Evolutionary conservation across 2,329 filamentous ascomycete genomes (phyloP).

Genomic region (Xylariaceae sp.): DNA sequence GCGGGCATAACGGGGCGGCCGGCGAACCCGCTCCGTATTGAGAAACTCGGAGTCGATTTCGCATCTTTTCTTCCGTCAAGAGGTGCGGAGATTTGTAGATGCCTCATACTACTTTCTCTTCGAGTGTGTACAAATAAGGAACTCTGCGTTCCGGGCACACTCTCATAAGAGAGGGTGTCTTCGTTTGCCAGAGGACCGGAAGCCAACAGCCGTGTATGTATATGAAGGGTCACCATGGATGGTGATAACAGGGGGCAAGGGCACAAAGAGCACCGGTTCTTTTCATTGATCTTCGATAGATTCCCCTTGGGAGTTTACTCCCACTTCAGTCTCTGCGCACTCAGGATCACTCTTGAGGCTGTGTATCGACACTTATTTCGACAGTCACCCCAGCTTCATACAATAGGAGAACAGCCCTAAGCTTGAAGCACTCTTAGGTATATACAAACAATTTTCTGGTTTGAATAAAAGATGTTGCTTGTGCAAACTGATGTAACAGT

Average conservation of each 20-base stretch:
- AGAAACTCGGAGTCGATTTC: slow-evolving; percentile 17
- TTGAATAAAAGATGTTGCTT: neutral
- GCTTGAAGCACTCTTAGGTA: slow-evolving; percentile 32
- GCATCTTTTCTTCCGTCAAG: slow-evolving; percentile 20
- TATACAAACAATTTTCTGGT: slow-evolving; percentile 37
- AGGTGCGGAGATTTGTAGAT: slow-evolving; percentile 26
- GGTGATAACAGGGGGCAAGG: slow-evolving; percentile 32
- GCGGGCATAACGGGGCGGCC: slow-evolving; percentile 65
- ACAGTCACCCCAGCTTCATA: slow-evolving; percentile 37
- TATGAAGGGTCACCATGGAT: slow-evolving; percentile 36
- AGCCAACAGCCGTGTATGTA: slow-evolving; percentile 34
- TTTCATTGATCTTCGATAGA: slow-evolving; percentile 41
- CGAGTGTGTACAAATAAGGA: slow-evolving; percentile 45
- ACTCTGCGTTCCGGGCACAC: slow-evolving; percentile 23
- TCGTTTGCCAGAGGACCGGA: slow-evolving; percentile 14
- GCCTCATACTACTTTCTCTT: slow-evolving; percentile 35
- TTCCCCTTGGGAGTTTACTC: slow-evolving; percentile 37
- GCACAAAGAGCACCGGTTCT: slow-evolving; percentile 34
- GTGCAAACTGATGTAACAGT: slow-evolving; percentile 6
- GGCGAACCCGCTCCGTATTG: slow-evolving; percentile 57
- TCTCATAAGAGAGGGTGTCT: slow-evolving; percentile 11
- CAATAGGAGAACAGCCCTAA: slow-evolving; percentile 37
- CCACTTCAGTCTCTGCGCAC: slow-evolving; percentile 34
- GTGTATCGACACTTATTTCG: slow-evolving; percentile 33
- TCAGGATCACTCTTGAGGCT: slow-evolving; percentile 37